Evolutionary conservation across 345 rosid genomes (phyloP).

Genomic region (Hevea brasiliensis): DNA sequence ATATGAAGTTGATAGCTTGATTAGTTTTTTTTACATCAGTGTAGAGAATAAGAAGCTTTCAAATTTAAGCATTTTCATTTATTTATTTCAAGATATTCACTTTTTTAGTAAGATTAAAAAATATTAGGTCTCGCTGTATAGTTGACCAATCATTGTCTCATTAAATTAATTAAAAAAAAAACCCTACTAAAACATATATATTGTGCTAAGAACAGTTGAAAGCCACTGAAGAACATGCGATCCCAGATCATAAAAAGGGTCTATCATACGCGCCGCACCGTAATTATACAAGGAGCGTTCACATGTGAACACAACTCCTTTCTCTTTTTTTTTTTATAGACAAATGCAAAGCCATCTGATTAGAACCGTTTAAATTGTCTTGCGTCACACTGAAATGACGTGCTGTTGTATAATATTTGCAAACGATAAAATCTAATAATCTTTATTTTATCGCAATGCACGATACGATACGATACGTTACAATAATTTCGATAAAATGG

Average conservation of each 20-base stretch:
- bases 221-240: background rate
- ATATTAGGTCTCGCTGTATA: too few relatives aligned
- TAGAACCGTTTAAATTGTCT: conserved; percentile 39
- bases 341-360: conserved; percentile 31
- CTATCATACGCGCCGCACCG: background rate
- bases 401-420: conserved; percentile 2
- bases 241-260: background rate
- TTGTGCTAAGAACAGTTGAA: too few relatives aligned
- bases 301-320: conserved; percentile 17
- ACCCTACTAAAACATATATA: too few relatives aligned
- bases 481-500: background rate
- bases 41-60: too few relatives aligned
- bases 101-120: too few relatives aligned
- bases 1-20: too few relatives aligned
- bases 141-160: too few relatives aligned
- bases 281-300: conserved; percentile 1
- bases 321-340: background rate
- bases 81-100: too few relatives aligned
- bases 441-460: background rate
- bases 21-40: too few relatives aligned
- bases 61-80: too few relatives aligned
- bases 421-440: background rate
- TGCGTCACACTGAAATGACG: conserved; percentile 50
- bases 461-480: background rate
- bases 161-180: too few relatives aligned